Evolutionary conservation across 2,329 filamentous ascomycete genomes (phyloP), one percentile per base, ranked within the genome.

Genomic region (Calonectria crousiana): DNA sequence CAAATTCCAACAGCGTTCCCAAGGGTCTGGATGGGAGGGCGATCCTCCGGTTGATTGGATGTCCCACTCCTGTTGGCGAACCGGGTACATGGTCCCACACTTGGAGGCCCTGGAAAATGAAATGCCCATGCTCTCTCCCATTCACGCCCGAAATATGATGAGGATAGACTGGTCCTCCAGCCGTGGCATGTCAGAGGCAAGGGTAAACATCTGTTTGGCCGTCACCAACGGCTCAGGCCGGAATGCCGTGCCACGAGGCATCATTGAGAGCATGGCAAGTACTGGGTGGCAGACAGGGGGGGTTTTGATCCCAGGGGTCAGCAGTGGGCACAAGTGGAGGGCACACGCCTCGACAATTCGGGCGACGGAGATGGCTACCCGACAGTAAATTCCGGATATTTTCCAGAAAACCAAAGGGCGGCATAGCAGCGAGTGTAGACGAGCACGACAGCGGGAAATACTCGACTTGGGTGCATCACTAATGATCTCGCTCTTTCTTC

Each of bases 221-320:
- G 41, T 71, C 56, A 36, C 58, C 69, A 72, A 64, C 62, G 53
- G 65, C 69, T 49, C 16, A 74, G 47, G 51, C 52, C 52, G 62
- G 67, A 72, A 73, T 66, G 47, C 60, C 28, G 30, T 65, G 60
- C 41, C 52, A 69, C 70, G 56, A 76, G 62, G 53, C 49, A 69
- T 38, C 68, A 26, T 67, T 64, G 71, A 34, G 36, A 62, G 51
- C 62, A 71, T 65, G 53, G 69, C 49, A 62, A 75, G 49, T 28
- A 49, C 68, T 66, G 71, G 67, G 77, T 80, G 79, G 52, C 58
- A 81, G 79, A 81, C 77, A 79, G 72, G 79, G 79, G 69, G 67
- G 18, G 26, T 65, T 6, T 60, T 60, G 49, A 70, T 66, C 71
- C 49, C 79, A 74, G 77, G 79, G 79, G 78, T 73, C 65, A 72